Evolutionary conservation across 129 eudicot genomes (phyloP), one percentile per base, ranked within the genome.

Genomic region (Flaveria ramosissima): DNA sequence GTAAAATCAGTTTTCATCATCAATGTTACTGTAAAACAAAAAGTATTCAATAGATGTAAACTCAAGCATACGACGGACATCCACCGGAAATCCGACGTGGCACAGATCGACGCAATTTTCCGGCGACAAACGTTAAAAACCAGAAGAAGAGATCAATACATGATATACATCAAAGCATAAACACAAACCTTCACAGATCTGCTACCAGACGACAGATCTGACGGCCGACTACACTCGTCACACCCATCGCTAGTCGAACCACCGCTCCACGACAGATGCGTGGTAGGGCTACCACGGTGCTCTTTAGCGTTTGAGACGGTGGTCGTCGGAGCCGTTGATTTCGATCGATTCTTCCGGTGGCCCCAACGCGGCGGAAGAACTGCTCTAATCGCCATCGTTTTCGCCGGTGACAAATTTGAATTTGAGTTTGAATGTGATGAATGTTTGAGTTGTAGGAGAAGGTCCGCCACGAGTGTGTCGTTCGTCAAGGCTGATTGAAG

Each of bases 211-310:
- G 87, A 82, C 32, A 47, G 86, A 81, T 81, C 83, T 72, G 83
- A 82, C 3, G 72, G 85, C 19, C 83, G 83, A 62, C 77, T 56
- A 7, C 74, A 70, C 7, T 78, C 80, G 8, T 88, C 92, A 42
- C 68, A 72, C 24, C 84, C 89, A 26, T 81, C 94, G 75, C 85
- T 83, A 57, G 78, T 52, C 8, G 90, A 79, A 74, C 62, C 77
- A 24, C 85, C 83, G 81, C 85, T 85, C 88, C 88, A 87, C 0
- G 96, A 87, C 7, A 89, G 92, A 52, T 89, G 96, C 2, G 96
- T 89, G 27, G 89, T 89, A 14, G 96, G 96, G 72, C 96, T 89
- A 32, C 81, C 65, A 77, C 74, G 88, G 36, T 36, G 83, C 67
- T 53, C 82, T 52, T 77, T 83, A 17, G 19, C 47, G 56, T 7